Base-by-base conservation (phyloP, 106 monocot genomes). In the Dioscorea dumetorum region DNA sequence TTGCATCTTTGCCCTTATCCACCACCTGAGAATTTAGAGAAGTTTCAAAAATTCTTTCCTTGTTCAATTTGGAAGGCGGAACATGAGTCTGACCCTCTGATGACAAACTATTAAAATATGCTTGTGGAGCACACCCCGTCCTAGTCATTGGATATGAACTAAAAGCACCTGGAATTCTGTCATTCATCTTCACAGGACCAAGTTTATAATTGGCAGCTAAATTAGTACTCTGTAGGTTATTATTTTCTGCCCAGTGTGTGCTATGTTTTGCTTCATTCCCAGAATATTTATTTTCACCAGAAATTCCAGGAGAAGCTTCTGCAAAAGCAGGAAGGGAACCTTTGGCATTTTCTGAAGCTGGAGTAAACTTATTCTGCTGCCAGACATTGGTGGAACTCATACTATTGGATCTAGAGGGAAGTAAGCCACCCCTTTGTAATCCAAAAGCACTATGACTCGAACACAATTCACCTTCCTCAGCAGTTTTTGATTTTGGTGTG, bases 281-380 rank as follows among this genome's bases (percentile, higher is more conserved):
- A 59, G 56, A 16, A 70, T 24, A 64, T 31, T 50, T 61, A 75
- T 71, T 63, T 64, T 64, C 78, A 69, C 31, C 64, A 68, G 18
- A 66, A 57, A 78, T 57, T 48, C 59, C 73, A 58, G 61, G 57
- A 71, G 73, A 66, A 76, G 82, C 49, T 48, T 73, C 75, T 33
- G 60, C 18, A 67, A 75, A 58, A 49, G 75, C 73, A 70, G 79
- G 51, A 74, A 48, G 62, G 64, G 79, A 78, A 53, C 67, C 75
- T 78, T 82, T 84, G 66, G 79, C 61, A 76, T 61, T 66, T 59
- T 77, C 75, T 66, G 70, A 60, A 23, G 69, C 68, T 49, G 64
- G 28, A 60, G 63, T 17, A 68, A 80, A 72, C 64, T 72, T 80
- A 50, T 77, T 95, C 58, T 85, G 91, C 61, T 78, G 78, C 91